Base-by-base conservation (phyloP, 148 eudicot species). In the Chenopodium formosanum region DNA sequence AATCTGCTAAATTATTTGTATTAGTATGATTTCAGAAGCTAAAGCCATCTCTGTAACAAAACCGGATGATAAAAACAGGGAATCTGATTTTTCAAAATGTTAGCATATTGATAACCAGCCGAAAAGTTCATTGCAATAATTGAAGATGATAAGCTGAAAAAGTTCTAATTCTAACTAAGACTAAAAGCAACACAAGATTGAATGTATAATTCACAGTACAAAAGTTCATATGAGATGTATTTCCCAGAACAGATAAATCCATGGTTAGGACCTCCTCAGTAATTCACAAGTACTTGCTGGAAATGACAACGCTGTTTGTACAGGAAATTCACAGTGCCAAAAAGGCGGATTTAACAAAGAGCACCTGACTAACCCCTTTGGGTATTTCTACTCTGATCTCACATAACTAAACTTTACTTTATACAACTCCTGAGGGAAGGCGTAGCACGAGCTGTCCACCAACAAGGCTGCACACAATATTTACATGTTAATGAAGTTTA, bases 361-460 rank as follows among this genome's bases (percentile, higher is more conserved):
- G 25, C 83, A 74, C 78, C 72, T 74, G 46, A 29, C 64, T 23
- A 16, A 29, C 32, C 48, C 53, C 48, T 75, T 68, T 50, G n/a
- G 62, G 40, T 19, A 9, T 17, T 68, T 46, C 4, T 65, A 4
- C 44, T 73, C 83, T 77, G 62, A 63, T 46, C 65, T 73, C n/a
- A 65, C n/a, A 53, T 31, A 70, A 10, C 70, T 22, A 70, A 32
- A 69, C 20, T 48, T 29, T 29, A 63, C 70, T 69, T 81, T 83
- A 86, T 70, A 86, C 89, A 32, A 84, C 84, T 70, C 89, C 89
- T 23, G 89, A 86, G n/a, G 89, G 89, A 60, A 86, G 89, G 56
- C 89, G 85, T 9, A 86, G 83, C 73, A 86, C 89, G 12, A 86
- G 89, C 86, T 86, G 89, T 66, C 89, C 89, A 68, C 89, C 89